phyloP scores from a whole-genome alignment of 257 asterid species.

The Solanum rostratum region DNA sequence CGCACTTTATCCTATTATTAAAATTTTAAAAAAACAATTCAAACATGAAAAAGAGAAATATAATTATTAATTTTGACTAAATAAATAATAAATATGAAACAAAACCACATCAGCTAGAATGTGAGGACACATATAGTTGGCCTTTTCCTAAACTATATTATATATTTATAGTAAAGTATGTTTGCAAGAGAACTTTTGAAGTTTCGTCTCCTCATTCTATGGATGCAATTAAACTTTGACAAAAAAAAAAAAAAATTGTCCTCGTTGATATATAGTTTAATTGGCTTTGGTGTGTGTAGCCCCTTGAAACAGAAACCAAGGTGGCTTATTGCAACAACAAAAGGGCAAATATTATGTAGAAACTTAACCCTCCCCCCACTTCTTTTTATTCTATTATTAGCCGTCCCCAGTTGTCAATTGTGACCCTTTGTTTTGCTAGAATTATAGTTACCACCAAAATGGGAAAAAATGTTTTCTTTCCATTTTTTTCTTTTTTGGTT shows the following conservation, averaged over 20 bases:
- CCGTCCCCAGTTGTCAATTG: constrained; percentile 1
- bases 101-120: constrained; percentile 13
- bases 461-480: background rate
- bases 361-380: background rate
- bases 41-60: constrained; percentile 1
- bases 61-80: background rate
- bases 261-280: background rate
- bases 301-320: background rate
- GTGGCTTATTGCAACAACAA: background rate
- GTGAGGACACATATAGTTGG: background rate
- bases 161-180: background rate
- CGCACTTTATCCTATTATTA: background rate
- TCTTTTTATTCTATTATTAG: background rate
- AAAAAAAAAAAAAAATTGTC: constrained; percentile 14
- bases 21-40: background rate
- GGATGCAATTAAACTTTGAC: constrained; percentile 31
- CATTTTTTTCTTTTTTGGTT: background rate
- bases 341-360: background rate
- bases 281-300: background rate
- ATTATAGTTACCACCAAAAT: background rate
- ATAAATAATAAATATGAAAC: background rate
- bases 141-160: background rate
- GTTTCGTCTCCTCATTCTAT: constrained; percentile 5
- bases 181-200: background rate
- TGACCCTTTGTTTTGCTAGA: background rate